Percentiles rank a stretch among this genome's conserved stretches.
phyloP scores from a whole-genome alignment of 176 grass and related monocot genomes.

The Carex cristatella region DNA sequence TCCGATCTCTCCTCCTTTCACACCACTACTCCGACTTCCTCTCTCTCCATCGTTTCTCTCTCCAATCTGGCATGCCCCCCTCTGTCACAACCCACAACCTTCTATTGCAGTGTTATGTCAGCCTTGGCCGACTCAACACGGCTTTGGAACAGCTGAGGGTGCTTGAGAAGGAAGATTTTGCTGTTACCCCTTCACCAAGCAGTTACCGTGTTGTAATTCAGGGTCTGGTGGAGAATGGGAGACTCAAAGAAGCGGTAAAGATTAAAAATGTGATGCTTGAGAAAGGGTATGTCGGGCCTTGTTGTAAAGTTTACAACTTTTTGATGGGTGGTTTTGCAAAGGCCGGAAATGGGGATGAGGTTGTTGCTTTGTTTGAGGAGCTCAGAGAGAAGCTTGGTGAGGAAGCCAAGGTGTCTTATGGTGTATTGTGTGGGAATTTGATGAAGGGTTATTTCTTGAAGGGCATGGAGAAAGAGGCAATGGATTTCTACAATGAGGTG shows the following conservation, averaged over 20 bases:
- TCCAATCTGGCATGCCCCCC: slow-evolving; percentile 73
- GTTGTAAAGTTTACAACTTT: slow-evolving; percentile 58
- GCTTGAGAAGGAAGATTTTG: slow-evolving; percentile 50
- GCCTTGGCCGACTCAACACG: slow-evolving; percentile 44
- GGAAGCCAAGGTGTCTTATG: slow-evolving; percentile 33
- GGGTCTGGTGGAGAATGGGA: slow-evolving; percentile 55
- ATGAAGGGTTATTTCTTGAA: slow-evolving; percentile 71
- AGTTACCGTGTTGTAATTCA: slow-evolving; percentile 65
- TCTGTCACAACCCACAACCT: slow-evolving; percentile 72
- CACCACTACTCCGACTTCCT: slow-evolving; percentile 66
- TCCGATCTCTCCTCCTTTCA: slow-evolving; percentile 60
- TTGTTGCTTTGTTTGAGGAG: slow-evolving; percentile 50
- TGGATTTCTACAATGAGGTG: slow-evolving; percentile 43
- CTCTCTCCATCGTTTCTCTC: slow-evolving; percentile 74
- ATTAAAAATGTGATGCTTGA: slow-evolving; percentile 74
- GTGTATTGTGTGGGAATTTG: slow-evolving; percentile 64
- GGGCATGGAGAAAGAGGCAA: slow-evolving; percentile 62
- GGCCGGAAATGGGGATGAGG: slow-evolving; percentile 33
- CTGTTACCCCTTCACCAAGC: slow-evolving; percentile 55
- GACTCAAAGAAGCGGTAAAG: slow-evolving; percentile 41
- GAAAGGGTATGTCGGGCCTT: slow-evolving; percentile 52
- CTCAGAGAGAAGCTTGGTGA: slow-evolving; percentile 52
- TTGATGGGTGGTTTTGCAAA: slow-evolving; percentile 53
- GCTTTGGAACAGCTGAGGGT: slow-evolving; percentile 70
- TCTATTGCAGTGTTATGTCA: slow-evolving; percentile 63